Evolutionary conservation across 1,284 basidiomycete genomes (phyloP).

Genomic region (Baeospora myosura): DNA sequence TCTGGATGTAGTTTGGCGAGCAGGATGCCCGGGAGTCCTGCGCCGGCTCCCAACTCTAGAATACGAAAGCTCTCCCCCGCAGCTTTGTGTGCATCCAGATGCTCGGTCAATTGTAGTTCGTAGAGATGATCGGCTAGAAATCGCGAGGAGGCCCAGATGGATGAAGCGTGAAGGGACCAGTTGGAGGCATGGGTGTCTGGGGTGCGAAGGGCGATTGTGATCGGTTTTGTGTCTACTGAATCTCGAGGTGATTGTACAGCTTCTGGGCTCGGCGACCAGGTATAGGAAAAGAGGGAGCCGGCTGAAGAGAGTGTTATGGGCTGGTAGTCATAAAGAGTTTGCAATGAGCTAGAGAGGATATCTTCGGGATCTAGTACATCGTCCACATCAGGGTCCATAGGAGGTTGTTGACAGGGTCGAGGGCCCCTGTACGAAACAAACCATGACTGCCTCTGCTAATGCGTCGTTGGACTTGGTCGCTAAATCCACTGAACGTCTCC

Average conservation of each 20-base stretch:
- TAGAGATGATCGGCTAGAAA: slow-evolving; percentile 58
- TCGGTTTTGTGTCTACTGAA: slow-evolving; percentile 8
- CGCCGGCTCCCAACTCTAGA: slow-evolving; percentile 68
- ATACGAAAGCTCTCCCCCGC: slow-evolving; percentile 27
- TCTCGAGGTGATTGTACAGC: too few relatives aligned
- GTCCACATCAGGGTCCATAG: too few relatives aligned
- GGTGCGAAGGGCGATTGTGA: slow-evolving; percentile 34
- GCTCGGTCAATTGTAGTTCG: slow-evolving; percentile 24
- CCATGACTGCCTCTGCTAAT: too few relatives aligned
- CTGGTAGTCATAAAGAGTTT: slow-evolving; percentile 51
- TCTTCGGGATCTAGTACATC: slow-evolving; percentile 46
- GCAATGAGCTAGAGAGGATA: slow-evolving; percentile 52
- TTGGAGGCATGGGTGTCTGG: slow-evolving; percentile 62
- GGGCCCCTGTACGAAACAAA: too few relatives aligned
- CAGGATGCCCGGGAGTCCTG: slow-evolving; percentile 63
- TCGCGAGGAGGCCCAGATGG: slow-evolving; percentile 62
- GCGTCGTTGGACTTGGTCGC: too few relatives aligned
- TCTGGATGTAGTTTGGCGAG: slow-evolving; percentile 42
- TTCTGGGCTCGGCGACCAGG: slow-evolving; percentile 14
- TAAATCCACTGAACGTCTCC: too few relatives aligned
- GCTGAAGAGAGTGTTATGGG: slow-evolving; percentile 53
- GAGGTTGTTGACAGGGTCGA: too few relatives aligned
- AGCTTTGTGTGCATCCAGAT: slow-evolving; percentile 22
- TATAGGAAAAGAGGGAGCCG: slow-evolving; percentile 40
- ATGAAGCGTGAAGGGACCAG: slow-evolving; percentile 68